A percentile compares a stretch with the other conserved stretches of the same genome.
Conservation (phyloP, 2,329 filamentous ascomycete species). For the Hymenoscyphus infarciens region DNA sequence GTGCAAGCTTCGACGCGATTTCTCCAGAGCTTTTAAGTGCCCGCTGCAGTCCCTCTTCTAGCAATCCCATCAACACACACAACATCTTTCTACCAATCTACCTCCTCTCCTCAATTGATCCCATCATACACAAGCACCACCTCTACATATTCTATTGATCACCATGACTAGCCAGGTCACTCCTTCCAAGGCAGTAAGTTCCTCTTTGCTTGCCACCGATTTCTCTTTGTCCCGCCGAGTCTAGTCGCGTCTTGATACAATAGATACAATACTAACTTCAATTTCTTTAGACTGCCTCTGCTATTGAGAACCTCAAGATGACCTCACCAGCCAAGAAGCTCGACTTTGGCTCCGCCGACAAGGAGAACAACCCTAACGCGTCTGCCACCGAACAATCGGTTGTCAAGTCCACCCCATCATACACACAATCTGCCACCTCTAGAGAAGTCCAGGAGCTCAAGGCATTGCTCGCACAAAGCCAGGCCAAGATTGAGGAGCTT, state of each 20-base stretch:
- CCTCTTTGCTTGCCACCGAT: slow-evolving; percentile 35
- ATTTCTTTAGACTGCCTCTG: slow-evolving; percentile 69
- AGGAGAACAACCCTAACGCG: slow-evolving; percentile 70
- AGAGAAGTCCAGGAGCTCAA: slow-evolving; percentile 33
- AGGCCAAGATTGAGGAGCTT: background rate
- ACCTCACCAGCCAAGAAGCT: slow-evolving; percentile 91
- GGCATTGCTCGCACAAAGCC: slow-evolving; percentile 1
- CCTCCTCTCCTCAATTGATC: slow-evolving; percentile 15
- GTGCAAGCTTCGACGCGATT: background rate
- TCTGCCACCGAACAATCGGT: slow-evolving; percentile 52
- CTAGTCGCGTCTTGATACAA: slow-evolving; percentile 32
- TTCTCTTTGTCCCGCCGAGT: slow-evolving; percentile 29
- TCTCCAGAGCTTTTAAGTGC: background rate
- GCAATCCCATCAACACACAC: background rate
- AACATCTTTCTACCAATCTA: slow-evolving; percentile 6
- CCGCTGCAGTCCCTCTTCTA: background rate
- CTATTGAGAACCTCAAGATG: slow-evolving; percentile 86
- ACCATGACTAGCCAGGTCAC: slow-evolving; percentile 73
- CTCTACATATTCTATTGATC: slow-evolving; percentile 22
- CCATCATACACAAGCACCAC: slow-evolving; percentile 17
- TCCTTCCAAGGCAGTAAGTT: slow-evolving; percentile 67
- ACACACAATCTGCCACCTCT: background rate
- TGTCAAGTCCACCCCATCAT: slow-evolving; percentile 40
- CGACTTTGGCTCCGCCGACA: slow-evolving; percentile 68
- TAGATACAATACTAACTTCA: slow-evolving; percentile 7